Conservation (phyloP, 768 basidiomycete genomes). For the Panaeolus papilionaceus region DNA sequence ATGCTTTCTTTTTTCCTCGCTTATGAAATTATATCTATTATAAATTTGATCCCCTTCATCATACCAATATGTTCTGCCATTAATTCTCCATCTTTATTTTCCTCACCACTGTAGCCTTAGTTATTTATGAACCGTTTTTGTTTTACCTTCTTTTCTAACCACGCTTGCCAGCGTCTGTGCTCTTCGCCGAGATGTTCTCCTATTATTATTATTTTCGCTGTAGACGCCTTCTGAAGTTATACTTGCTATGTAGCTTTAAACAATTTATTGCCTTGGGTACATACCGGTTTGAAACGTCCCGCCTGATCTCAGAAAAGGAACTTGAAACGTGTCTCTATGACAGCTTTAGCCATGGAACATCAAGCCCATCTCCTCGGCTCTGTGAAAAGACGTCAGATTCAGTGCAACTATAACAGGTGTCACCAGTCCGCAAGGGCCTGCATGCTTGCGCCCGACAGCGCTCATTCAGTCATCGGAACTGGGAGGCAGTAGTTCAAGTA, state of each 20-base stretch:
- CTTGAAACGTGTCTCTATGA: background rate
- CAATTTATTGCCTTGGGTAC: background rate
- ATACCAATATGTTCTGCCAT: background rate
- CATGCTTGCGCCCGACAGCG: background rate
- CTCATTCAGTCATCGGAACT: background rate
- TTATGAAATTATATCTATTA: background rate
- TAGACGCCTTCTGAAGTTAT: background rate
- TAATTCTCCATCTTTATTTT: constrained; percentile 1
- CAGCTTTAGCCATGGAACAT: background rate
- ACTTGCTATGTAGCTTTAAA: background rate
- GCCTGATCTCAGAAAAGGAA: background rate
- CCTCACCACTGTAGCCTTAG: constrained; percentile 32
- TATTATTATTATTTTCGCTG: background rate
- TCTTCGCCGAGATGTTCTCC: background rate
- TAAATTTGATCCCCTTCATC: constrained; percentile 8
- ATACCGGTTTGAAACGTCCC: background rate
- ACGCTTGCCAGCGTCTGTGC: background rate
- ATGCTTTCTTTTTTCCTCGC: background rate
- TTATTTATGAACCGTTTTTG: background rate
- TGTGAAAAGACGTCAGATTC: background rate
- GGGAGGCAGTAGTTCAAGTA: too few relatives aligned
- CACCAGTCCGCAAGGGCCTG: too few relatives aligned
- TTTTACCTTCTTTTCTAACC: background rate
- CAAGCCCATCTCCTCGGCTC: background rate
- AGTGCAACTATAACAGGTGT: background rate